Conservation (phyloP, 1,139 yeast species). For the Tardiomyces depauwii region DNA sequence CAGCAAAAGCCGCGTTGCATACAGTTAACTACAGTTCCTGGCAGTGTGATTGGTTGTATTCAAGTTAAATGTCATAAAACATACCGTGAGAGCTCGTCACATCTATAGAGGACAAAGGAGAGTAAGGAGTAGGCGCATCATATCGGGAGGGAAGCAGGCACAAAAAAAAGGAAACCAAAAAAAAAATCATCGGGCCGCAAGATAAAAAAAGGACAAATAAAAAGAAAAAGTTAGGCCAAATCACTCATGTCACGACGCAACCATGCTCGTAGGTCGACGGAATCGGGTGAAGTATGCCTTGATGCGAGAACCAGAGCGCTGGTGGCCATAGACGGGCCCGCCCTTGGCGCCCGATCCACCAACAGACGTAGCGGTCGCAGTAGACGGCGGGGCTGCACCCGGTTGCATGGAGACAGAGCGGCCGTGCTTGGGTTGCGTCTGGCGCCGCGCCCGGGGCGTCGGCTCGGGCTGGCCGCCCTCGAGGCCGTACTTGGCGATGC, state of each 20-base stretch:
- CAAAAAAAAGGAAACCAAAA: too few species aligned
- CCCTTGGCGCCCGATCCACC: too few species aligned
- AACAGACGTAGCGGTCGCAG: background rate
- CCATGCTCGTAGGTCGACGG: background rate
- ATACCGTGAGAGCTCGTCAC: background rate
- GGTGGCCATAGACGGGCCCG: background rate
- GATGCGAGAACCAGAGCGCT: background rate
- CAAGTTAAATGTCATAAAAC: background rate
- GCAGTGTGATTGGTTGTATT: too few species aligned
- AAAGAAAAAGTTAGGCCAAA: too few species aligned
- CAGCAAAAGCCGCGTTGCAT: too few species aligned
- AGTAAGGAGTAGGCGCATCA: background rate
- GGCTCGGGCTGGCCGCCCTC: background rate
- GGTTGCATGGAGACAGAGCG: background rate
- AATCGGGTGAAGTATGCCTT: background rate
- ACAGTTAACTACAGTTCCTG: too few species aligned
- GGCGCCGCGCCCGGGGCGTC: background rate
- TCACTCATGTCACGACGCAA: background rate
- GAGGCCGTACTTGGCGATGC: background rate
- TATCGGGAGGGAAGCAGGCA: too few species aligned
- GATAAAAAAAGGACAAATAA: too few species aligned
- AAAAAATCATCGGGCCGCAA: too few species aligned
- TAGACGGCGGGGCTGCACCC: background rate
- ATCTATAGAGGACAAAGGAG: background rate
- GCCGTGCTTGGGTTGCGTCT: background rate